Conservation (phyloP, 2,329 filamentous ascomycete species). For the Curvularia spicifera region DNA sequence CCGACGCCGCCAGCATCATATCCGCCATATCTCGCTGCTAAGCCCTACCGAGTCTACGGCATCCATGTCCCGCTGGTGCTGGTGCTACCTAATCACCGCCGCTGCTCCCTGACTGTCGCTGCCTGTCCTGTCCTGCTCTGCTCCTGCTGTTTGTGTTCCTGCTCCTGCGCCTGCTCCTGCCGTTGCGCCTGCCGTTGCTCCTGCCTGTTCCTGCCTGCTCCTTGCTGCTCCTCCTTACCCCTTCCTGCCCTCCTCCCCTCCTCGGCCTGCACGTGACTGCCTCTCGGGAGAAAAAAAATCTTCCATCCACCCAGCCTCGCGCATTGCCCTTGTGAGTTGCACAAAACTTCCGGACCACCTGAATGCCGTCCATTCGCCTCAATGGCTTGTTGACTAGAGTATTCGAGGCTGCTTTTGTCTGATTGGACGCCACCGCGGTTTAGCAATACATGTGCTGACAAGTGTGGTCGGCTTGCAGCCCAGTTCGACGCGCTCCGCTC, state of each 20-base stretch:
- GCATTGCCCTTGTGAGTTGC: constrained; percentile 12
- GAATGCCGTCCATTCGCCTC: constrained; percentile 19
- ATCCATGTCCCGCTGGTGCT: constrained; percentile 20
- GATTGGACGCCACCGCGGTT: constrained; percentile 29
- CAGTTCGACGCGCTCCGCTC: constrained; percentile 32
- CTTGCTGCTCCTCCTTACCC: background rate
- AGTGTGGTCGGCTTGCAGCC: constrained; percentile 37
- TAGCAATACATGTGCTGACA: constrained; percentile 36
- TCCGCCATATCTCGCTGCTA: constrained; percentile 32
- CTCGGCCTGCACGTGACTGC: constrained; percentile 13
- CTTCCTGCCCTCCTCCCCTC: background rate
- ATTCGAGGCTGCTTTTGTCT: constrained; percentile 18
- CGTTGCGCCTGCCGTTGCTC: background rate
- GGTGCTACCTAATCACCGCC: constrained; percentile 4
- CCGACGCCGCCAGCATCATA: constrained; percentile 36
- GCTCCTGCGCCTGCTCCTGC: background rate
- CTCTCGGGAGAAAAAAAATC: constrained; percentile 9
- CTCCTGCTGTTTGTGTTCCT: background rate
- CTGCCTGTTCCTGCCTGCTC: no score
- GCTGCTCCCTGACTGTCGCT: constrained; percentile 8
- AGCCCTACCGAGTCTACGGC: constrained; percentile 32
- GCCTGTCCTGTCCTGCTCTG: background rate
- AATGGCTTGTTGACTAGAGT: constrained; percentile 25
- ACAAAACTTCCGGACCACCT: constrained; percentile 7
- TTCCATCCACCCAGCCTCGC: constrained; percentile 13